phyloP scores from a whole-genome alignment of 108 stramenopile genomes.

The Fistulifera pelliculosa region DNA sequence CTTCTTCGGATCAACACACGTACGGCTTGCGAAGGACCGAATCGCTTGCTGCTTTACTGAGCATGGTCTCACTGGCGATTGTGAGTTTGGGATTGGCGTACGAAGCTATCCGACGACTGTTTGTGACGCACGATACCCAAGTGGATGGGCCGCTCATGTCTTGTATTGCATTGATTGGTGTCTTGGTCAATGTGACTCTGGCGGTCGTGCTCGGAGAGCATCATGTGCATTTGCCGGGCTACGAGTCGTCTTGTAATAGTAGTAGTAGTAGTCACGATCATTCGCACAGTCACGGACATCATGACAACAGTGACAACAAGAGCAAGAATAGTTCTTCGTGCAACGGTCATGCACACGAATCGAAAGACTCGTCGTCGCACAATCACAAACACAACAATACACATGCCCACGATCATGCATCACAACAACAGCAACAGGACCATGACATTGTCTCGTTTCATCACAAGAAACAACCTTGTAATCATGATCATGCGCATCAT shows the following conservation, averaged over 20 bases:
- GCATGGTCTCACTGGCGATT: constrained; percentile 70
- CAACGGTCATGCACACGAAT: no score
- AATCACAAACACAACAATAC: constrained; percentile 12
- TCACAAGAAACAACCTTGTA: constrained; percentile 1
- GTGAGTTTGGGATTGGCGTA: constrained; percentile 60
- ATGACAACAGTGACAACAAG: background rate
- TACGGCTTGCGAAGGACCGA: constrained; percentile 91
- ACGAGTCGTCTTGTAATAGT: constrained; percentile 6
- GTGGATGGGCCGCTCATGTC: constrained; percentile 91
- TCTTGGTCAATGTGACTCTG: constrained; percentile 84
- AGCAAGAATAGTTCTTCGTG: background rate
- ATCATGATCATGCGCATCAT: background rate
- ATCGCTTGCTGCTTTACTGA: constrained; percentile 82
- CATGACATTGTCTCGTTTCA: background rate
- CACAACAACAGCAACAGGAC: background rate
- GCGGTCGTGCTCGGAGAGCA: constrained; percentile 74
- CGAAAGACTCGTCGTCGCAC: no score
- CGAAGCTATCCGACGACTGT: constrained; percentile 67
- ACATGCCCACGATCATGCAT: background rate
- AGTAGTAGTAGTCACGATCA: constrained; percentile 14
- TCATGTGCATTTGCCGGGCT: constrained; percentile 73
- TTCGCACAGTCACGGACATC: constrained; percentile 4
- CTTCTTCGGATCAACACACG: constrained; percentile 70
- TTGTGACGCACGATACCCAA: background rate
- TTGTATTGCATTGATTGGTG: constrained; percentile 78